A percentile compares a stretch with the other conserved stretches of the same genome.
phyloP scores from a whole-genome alignment of 192 early-diverging fungal genomes.

The Backusella macrospora region DNA sequence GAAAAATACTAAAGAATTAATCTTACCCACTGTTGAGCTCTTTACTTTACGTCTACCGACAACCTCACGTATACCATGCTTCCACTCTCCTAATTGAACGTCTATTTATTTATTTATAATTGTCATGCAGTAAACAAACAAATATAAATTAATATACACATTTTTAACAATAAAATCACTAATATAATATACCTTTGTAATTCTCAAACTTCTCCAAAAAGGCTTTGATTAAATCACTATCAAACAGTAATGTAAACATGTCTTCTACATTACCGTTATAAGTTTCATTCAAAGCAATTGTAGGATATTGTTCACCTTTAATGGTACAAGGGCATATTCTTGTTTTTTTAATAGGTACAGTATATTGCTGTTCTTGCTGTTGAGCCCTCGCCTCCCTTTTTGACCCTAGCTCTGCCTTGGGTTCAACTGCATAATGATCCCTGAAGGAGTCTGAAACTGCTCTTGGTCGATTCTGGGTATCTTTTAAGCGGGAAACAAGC shows the following conservation, averaged over 20 bases:
- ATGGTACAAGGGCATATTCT: constrained; percentile 51
- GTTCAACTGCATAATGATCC: constrained; percentile 4
- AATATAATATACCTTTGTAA: constrained; percentile 38
- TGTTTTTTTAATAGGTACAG: not conserved
- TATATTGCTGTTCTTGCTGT: not conserved
- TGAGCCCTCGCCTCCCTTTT: not conserved
- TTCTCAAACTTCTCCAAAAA: constrained; percentile 50
- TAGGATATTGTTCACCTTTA: constrained; percentile 48
- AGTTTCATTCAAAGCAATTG: constrained; percentile 44
- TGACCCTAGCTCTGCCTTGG: constrained; percentile 3
- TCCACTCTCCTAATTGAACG: constrained; percentile 41
- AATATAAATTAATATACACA: constrained; percentile 6
- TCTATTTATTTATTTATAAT: constrained; percentile 19
- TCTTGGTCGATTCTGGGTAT: constrained; percentile 14
- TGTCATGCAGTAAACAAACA: constrained; percentile 3
- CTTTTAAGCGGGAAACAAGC: constrained; percentile 12
- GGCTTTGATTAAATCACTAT: constrained; percentile 45
- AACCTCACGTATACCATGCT: constrained; percentile 12
- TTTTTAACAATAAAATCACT: constrained; percentile 5
- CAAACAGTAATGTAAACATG: constrained; percentile 54
- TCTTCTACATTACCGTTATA: constrained; percentile 47
- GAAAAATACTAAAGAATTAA: constrained; percentile 18
- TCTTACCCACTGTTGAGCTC: constrained; percentile 36
- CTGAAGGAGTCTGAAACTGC: constrained; percentile 23
- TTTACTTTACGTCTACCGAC: constrained; percentile 27